These are phyloP conservation scores for Ogataea trehaloabstinens DNA, from an alignment of 805 yeast species.

Conservation along the genomic window DNA sequence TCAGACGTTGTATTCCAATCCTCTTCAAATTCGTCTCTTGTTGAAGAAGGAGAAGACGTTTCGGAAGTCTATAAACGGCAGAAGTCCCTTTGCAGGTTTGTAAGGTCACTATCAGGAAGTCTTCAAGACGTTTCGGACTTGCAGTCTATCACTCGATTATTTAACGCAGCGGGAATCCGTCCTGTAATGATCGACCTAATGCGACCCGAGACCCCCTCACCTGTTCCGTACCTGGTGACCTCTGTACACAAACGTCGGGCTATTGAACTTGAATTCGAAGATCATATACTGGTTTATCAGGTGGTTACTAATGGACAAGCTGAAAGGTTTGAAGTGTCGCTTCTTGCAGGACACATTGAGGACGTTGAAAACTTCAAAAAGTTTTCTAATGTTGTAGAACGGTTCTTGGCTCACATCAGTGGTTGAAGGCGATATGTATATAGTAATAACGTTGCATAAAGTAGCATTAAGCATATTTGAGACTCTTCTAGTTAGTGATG, in stretches of 20 bases:
- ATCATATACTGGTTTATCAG: conserved; percentile 25
- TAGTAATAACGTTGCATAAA: too few species aligned
- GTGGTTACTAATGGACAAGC: conserved; percentile 25
- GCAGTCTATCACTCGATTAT: conserved; percentile 14
- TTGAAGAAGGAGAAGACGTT: conserved; percentile 16
- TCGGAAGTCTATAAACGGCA: conserved; percentile 17
- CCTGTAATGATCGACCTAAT: conserved; percentile 14
- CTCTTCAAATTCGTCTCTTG: conserved; percentile 26
- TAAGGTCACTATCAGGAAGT: conserved; percentile 21
- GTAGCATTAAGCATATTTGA: too few species aligned
- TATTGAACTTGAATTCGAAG: conserved; percentile 29
- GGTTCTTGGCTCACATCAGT: conserved; percentile 14
- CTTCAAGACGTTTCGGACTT: conserved; percentile 20
- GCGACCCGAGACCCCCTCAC: conserved; percentile 1
- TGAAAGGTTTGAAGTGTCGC: conserved; percentile 25
- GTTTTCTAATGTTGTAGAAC: conserved; percentile 7
- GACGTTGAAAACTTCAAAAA: conserved; percentile 10
- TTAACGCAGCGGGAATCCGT: conserved; percentile 15
- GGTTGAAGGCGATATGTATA: conserved; percentile 1
- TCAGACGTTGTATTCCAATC: conserved; percentile 32
- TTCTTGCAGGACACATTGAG: conserved; percentile 17
- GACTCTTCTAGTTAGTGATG: too few species aligned
- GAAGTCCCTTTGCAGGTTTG: conserved; percentile 18
- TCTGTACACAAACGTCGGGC: conserved; percentile 23
- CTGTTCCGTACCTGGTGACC: conserved; percentile 20